Evolutionary conservation across 2,329 filamentous ascomycete genomes (phyloP), one percentile per base, ranked within the genome.

Genomic region (Aureobasidium sp.): DNA sequence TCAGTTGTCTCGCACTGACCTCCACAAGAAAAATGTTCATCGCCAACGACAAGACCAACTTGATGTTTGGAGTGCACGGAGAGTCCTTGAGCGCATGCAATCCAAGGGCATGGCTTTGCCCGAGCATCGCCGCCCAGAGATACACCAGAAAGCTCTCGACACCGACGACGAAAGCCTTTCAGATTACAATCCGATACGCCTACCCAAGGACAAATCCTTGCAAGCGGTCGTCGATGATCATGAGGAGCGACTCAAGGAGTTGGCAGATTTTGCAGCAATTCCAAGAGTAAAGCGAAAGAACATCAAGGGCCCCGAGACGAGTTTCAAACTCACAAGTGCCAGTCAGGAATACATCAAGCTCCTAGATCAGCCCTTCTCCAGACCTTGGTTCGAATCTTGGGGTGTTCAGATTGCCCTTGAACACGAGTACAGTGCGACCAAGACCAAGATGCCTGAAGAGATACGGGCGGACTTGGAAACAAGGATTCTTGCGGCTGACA

Each of bases 21-120:
- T n/a, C 12, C 15, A n/a, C 17, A 53, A 57, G 26, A 52, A 27
- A 26, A 36, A 5, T 15, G 7, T n/a, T 3, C 13, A 43, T 26
- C 48, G 26, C 17, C 44, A 51, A 15, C 61, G 61, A 20, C 37
- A 52, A 27, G 37, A 37, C 4, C 20, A 52, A 41, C 61, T 63
- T 24, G 61, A 63, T 17, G 13, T 32, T 10, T 24, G 27, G 29
- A n/a, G 60, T 15, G 50, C 60, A 15, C 50, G 44, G 3, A 36
- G 29, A 17, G 53, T 63, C 10, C 36, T 59, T 27, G 24, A 62
- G 17, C 55, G 57, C n/a, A 66, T 66, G 64, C 34, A 63, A 52
- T 29, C 44, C 8, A 47, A 44, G 26, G 27, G 20, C 24, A 61
- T 64, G 24, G 15, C 47, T 9, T 50, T 64, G 51, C 64, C 63